A percentile compares a stretch with the other conserved stretches of the same genome.
phyloP scores from a whole-genome alignment of 176 grass and related monocot species.

The Chloris gayana region DNA sequence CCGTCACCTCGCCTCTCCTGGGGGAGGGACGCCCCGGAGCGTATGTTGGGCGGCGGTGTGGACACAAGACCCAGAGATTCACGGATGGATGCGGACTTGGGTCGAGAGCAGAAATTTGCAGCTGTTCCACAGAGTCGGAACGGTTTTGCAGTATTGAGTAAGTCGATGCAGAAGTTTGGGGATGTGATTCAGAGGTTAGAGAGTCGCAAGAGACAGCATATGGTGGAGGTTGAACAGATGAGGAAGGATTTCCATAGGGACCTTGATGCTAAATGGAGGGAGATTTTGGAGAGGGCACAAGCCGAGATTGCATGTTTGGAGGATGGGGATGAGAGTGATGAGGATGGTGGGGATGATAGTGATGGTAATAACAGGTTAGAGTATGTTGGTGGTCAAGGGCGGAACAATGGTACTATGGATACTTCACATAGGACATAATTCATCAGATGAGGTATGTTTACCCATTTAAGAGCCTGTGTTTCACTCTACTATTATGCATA shows the following conservation, averaged over 20 bases:
- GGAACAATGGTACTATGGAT: slow-evolving; percentile 33
- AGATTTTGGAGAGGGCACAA: slow-evolving; percentile 78
- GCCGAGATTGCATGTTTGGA: slow-evolving; percentile 58
- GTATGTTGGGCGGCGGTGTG: slow-evolving; percentile 40
- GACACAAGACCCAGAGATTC: slow-evolving; percentile 23
- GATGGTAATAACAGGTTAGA: slow-evolving; percentile 32
- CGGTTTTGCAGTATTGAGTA: slow-evolving; percentile 47
- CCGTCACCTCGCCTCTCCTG: slow-evolving; percentile 48
- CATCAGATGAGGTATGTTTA: slow-evolving; percentile 55
- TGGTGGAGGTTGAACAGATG: slow-evolving; percentile 67
- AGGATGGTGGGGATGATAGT: slow-evolving; percentile 35
- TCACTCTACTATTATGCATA: not conserved
- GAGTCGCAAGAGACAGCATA: slow-evolving; percentile 70
- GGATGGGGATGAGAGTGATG: slow-evolving; percentile 41
- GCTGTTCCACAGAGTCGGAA: not conserved
- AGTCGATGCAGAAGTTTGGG: slow-evolving; percentile 66
- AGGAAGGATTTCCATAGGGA: slow-evolving; percentile 80
- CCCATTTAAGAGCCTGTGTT: not conserved
- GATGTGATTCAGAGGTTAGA: slow-evolving; percentile 77
- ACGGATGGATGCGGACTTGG: slow-evolving; percentile 38
- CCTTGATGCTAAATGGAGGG: slow-evolving; percentile 61
- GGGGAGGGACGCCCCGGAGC: slow-evolving; percentile 52
- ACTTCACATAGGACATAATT: slow-evolving; percentile 48
- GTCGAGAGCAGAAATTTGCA: not conserved
- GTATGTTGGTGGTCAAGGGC: slow-evolving; percentile 32